Evolutionary conservation across 148 eudicot genomes (phyloP), one percentile per base, ranked within the genome.

Genomic region (Vaccinium myrtillus): DNA sequence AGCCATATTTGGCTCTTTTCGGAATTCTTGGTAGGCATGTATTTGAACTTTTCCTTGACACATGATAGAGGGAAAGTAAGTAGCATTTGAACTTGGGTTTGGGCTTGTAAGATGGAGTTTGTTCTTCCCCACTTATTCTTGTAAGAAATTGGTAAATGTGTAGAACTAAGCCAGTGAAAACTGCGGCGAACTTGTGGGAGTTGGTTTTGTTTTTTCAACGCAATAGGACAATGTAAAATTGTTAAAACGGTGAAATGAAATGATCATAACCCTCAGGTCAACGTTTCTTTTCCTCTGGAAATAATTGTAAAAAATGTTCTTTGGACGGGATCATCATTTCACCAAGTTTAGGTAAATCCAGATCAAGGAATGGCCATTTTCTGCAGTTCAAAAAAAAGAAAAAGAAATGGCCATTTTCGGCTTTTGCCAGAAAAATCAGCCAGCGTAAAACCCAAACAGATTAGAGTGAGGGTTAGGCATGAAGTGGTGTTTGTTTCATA

Each of bases 1-100:
- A 30, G 0, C n/a, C 15, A 48, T 79, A 27, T 53, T n/a, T 23
- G 27, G 16, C 21, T n/a, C 32, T 12, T 30, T 79, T 55, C 36
- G 5, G 78, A 54, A 78, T 32, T 43, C 63, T 78, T 11, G 78
- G 27, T 46, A 46, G 51, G 53, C 78, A 75, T 75, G 81, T 53
- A 58, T 46, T 11, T 5, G 50, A 39, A 21, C 30, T 67, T 39
- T 19, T 39, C 39, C 13, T 55, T 32, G 67, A 79, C 25, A 79
- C 12, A 12, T 19, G 67, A 79, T 78, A 27, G 63, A 30, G 21
- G 81, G 16, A n/a, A n/a, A n/a, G n/a, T n/a, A n/a, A n/a, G n/a
- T n/a, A n/a, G n/a, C n/a, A n/a, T n/a, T n/a, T n/a, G n/a, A n/a
- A n/a, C 25, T 23, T 51, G 58, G 81, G 16, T 51, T 23, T 51